Evolutionary conservation across 352 stramenopile species (phyloP).

Genomic region (Phytophthora macrochlamydospora): DNA sequence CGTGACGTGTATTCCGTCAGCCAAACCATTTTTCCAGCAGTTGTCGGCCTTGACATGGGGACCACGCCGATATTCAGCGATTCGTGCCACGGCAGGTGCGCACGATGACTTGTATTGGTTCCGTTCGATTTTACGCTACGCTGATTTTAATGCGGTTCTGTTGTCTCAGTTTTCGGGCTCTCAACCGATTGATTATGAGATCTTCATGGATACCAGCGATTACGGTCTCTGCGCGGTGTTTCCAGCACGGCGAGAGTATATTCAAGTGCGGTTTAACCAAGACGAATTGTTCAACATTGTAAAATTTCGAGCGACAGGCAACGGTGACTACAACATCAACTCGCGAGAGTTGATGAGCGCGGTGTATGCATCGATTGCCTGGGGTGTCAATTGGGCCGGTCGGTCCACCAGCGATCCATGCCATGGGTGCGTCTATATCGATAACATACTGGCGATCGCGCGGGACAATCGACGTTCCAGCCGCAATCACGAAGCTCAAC

Average conservation of each 20-base stretch:
- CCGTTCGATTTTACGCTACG: background rate
- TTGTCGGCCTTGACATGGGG: background rate
- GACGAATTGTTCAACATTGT: constrained; percentile 2
- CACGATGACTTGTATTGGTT: constrained; percentile 10
- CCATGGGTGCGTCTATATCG: constrained; percentile 8
- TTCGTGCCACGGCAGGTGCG: background rate
- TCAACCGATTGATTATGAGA: background rate
- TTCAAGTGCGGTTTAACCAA: constrained; percentile 6
- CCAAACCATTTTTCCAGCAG: constrained; percentile 9
- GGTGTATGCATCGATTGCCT: constrained; percentile 6
- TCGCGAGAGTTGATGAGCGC: constrained; percentile 20
- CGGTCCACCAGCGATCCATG: too few species aligned
- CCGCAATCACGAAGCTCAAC: constrained; percentile 13
- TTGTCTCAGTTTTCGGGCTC: background rate
- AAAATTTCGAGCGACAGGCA: background rate
- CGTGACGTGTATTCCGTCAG: constrained; percentile 1
- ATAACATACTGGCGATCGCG: constrained; percentile 13
- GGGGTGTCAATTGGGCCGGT: too few species aligned
- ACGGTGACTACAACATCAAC: constrained; percentile 21
- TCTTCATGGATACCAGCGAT: constrained; percentile 27
- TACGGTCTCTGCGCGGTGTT: constrained; percentile 18
- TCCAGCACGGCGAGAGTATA: constrained; percentile 2
- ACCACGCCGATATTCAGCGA: background rate
- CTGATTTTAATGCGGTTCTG: constrained; percentile 1
- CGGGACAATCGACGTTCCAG: constrained; percentile 12